Evolutionary conservation across 148 eudicot species (phyloP), one percentile per base, ranked within the genome.

Genomic region (Drosera capensis): DNA sequence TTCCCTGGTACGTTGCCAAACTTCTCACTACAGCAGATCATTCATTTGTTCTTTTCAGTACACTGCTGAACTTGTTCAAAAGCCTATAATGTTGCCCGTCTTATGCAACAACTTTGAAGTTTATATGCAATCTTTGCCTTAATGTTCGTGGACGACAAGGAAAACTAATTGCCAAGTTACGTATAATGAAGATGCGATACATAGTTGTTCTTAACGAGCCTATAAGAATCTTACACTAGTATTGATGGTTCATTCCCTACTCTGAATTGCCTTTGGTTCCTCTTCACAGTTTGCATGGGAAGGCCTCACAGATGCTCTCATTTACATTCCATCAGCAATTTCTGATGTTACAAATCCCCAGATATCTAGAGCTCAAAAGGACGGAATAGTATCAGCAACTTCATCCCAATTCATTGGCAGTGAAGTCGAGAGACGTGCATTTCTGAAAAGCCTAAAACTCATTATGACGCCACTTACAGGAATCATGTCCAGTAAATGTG

Each of bases 261-360:
- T 34, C 38, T 34, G 13, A 34, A 5, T 19, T n/a, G 23, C 9
- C 20, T 41, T 17, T 1, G 45, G 1, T 14, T 51, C 26, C 31
- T 20, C 14, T 15, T 48, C 67, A 54, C 81, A 86, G 96, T 81
- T 74, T 57, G 76, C 96, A 35, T 87, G 96, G 96, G 94, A 87
- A 79, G 80, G 82, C 50, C 63, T 82, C 40, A 74, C 82, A 65
- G 96, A 87, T 70, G 80, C 85, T 48, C 72, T 82, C 47, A 63
- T 82, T 45, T 42, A 25, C 35, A 64, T 63, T 55, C 71, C 69
- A 46, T 20, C 25, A 37, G 49, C 58, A 52, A 53, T 28, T 49
- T 48, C 51, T 55, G 56, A 49, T 38, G 23, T 42, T 25, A 48
- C 48, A 47, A 28, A 25, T 12, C 24, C 18, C 12, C 26, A 23